phyloP scores from a whole-genome alignment of 371 early-diverging fungal genomes.

The Apophysomyces elegans region DNA sequence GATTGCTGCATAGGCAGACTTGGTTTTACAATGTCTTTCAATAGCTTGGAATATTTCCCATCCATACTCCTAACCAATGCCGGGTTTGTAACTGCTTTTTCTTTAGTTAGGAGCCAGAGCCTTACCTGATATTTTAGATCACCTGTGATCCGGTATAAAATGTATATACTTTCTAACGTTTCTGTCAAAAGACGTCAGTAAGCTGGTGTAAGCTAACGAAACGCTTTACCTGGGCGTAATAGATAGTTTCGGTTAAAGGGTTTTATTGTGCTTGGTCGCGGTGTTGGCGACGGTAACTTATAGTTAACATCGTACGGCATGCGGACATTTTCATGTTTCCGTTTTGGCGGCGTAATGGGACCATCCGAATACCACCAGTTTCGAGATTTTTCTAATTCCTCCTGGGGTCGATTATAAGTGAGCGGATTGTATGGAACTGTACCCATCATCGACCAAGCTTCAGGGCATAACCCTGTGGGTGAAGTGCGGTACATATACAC shows the following conservation, averaged over 20 bases:
- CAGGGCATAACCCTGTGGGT: conserved; percentile 62
- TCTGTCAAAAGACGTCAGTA: conserved; percentile 45
- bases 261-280: conserved; percentile 16
- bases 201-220: not conserved
- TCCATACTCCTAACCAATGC: conserved; percentile 57
- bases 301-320: not conserved
- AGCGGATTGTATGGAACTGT: conserved; percentile 26
- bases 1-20: conserved; percentile 67
- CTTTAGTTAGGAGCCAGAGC: not conserved
- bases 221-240: conserved; percentile 33
- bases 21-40: conserved; percentile 65
- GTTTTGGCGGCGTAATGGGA: not conserved
- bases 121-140: conserved; percentile 68
- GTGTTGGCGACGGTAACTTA: conserved; percentile 4
- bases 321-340: not conserved
- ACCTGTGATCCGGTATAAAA: conserved; percentile 74
- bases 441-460: conserved; percentile 40
- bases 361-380: conserved; percentile 40
- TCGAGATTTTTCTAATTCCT: conserved; percentile 18
- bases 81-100: not conserved
- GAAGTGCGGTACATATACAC: conserved; percentile 61
- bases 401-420: conserved; percentile 31
- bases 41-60: conserved; percentile 74
- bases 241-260: conserved; percentile 19
- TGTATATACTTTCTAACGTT: conserved; percentile 79